A percentile compares a stretch with the other conserved stretches of the same genome.
These are phyloP conservation scores for Zarea fungicola DNA, from an alignment of 2,329 filamentous ascomycete species.

Conservation along the genomic window DNA sequence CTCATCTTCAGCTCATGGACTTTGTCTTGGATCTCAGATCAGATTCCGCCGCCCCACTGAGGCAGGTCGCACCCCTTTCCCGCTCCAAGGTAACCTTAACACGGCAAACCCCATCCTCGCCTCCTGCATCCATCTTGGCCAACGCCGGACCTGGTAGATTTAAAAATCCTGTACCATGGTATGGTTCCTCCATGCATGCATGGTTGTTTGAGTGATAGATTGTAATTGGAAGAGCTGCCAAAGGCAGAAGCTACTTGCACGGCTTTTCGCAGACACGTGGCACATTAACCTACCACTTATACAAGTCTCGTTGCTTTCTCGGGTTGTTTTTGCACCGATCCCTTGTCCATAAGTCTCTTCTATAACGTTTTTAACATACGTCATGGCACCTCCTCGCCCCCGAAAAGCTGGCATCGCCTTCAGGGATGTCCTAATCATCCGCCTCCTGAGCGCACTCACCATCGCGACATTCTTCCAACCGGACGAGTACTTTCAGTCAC, in stretches of 20 bases:
- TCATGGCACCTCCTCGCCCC: background rate
- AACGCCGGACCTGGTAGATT: too few species aligned
- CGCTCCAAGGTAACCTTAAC: slow-evolving; percentile 4
- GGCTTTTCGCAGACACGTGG: too few species aligned
- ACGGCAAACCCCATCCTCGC: slow-evolving; percentile 4
- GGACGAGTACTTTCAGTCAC: slow-evolving; percentile 93
- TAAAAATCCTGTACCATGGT: too few species aligned
- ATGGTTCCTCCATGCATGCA: too few species aligned
- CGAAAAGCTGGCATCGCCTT: slow-evolving; percentile 21
- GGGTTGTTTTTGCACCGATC: too few species aligned
- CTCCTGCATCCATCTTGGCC: too few species aligned
- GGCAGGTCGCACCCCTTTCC: slow-evolving; percentile 5
- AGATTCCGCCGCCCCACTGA: slow-evolving; percentile 7
- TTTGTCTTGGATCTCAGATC: slow-evolving; percentile 2
- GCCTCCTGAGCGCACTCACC: slow-evolving; percentile 72
- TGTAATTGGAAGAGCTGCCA: too few species aligned
- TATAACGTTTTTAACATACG: background rate
- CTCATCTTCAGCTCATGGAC: background rate
- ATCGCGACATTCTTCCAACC: slow-evolving; percentile 93
- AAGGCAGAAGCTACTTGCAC: too few species aligned
- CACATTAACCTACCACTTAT: too few species aligned
- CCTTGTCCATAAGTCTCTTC: too few species aligned
- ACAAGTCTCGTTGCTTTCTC: too few species aligned
- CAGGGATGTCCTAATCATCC: slow-evolving; percentile 55
- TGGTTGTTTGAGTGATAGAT: too few species aligned